These are phyloP conservation scores for Pyrus communis DNA, from an alignment of 306 rosid genomes.

Conservation along the genomic window DNA sequence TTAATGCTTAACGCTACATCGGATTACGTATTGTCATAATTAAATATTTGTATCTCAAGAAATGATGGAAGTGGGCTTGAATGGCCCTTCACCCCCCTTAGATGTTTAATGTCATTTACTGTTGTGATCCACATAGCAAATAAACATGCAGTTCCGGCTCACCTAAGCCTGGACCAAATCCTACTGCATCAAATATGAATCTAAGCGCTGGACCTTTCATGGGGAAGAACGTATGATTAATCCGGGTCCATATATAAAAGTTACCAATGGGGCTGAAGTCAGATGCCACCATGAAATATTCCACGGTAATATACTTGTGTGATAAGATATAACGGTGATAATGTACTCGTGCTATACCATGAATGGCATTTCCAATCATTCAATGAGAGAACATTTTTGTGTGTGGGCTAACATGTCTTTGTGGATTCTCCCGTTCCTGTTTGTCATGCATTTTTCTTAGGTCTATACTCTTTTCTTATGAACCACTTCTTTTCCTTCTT, in stretches of 20 bases:
- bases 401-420: neutral
- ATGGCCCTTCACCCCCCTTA: constrained; percentile 1
- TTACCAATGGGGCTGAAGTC: neutral
- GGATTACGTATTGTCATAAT: too few species aligned
- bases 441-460: neutral
- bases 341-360: too few species aligned
- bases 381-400: neutral
- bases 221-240: neutral
- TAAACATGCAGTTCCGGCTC: neutral
- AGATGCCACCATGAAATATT: neutral
- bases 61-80: neutral
- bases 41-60: too few species aligned
- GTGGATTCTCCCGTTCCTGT: neutral
- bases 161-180: neutral
- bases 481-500: neutral
- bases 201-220: neutral
- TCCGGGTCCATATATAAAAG: neutral
- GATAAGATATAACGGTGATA: too few species aligned
- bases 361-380: too few species aligned
- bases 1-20: too few species aligned
- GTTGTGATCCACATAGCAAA: neutral
- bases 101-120: neutral
- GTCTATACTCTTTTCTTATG: neutral
- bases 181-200: neutral
- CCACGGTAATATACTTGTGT: too few species aligned